These are phyloP conservation scores for Colletotrichum sp. DNA, from an alignment of 2,329 filamentous ascomycete species.

Conservation along the genomic window DNA sequence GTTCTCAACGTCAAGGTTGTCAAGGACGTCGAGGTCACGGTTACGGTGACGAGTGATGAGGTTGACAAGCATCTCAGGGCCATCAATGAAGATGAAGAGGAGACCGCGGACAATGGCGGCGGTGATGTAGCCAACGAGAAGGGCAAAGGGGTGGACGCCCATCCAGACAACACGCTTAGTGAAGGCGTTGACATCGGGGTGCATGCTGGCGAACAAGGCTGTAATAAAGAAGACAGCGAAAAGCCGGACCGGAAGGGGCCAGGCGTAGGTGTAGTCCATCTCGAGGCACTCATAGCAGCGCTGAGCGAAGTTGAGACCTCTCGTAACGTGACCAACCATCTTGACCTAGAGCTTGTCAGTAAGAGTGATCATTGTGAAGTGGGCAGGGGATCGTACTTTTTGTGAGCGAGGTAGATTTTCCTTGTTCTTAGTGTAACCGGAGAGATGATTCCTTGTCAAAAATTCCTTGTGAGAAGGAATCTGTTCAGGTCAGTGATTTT, in stretches of 20 bases:
- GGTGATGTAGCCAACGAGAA: background rate
- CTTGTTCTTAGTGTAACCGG: background rate
- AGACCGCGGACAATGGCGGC: background rate
- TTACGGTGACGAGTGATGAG: background rate
- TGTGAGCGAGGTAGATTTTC: background rate
- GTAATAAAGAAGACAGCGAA: background rate
- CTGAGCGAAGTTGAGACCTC: background rate
- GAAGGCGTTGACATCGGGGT: background rate
- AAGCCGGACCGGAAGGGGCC: constrained; percentile 2
- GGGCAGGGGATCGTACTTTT: background rate
- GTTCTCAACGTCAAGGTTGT: background rate
- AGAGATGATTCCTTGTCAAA: background rate
- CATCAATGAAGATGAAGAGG: constrained; percentile 15
- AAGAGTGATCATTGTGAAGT: background rate
- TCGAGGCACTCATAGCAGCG: background rate
- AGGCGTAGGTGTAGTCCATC: constrained; percentile 6
- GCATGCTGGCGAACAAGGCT: background rate
- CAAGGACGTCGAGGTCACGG: background rate
- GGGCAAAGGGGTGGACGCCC: constrained; percentile 4
- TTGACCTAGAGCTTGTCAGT: background rate
- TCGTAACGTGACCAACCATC: constrained; percentile 6
- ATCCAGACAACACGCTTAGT: background rate
- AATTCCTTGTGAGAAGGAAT: background rate
- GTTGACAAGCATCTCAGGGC: background rate
- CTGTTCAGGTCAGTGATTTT: background rate